Conservation (phyloP, 306 rosid species). For the Vachellia pachyceras region DNA sequence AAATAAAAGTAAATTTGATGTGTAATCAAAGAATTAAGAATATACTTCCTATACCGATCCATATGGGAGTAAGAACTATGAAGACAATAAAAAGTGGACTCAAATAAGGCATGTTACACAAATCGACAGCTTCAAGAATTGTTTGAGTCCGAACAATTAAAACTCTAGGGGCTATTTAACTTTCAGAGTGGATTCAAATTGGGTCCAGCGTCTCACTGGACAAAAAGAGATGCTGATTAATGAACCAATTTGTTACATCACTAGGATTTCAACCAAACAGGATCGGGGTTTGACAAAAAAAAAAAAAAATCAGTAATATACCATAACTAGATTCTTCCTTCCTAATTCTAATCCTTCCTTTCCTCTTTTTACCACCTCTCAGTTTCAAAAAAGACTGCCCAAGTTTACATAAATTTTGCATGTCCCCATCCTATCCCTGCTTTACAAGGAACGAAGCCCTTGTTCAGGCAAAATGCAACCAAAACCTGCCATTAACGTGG, state of each 20-base stretch:
- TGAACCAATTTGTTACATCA: background rate
- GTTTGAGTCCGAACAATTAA: background rate
- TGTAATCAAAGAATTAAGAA: background rate
- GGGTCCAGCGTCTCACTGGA: background rate
- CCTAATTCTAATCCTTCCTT: background rate
- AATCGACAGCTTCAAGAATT: background rate
- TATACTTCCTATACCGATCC: background rate
- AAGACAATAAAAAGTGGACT: too few species aligned
- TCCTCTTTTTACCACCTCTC: background rate
- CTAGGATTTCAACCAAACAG: background rate
- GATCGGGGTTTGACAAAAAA: too few species aligned
- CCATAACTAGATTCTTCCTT: background rate
- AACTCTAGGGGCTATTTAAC: background rate
- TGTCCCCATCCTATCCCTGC: background rate
- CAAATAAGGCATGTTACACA: background rate
- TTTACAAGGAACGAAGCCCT: background rate
- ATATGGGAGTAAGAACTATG: background rate
- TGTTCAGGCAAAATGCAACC: constrained; percentile 8
- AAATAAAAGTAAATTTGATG: background rate
- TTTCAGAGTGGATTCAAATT: background rate
- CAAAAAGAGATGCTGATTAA: background rate
- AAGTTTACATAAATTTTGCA: background rate
- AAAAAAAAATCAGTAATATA: background rate
- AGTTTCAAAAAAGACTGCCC: background rate
- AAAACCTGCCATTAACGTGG: constrained; percentile 10